These are phyloP conservation scores for Eucalyptus sp. DNA, from an alignment of 345 rosid species.

Conservation along the genomic window DNA sequence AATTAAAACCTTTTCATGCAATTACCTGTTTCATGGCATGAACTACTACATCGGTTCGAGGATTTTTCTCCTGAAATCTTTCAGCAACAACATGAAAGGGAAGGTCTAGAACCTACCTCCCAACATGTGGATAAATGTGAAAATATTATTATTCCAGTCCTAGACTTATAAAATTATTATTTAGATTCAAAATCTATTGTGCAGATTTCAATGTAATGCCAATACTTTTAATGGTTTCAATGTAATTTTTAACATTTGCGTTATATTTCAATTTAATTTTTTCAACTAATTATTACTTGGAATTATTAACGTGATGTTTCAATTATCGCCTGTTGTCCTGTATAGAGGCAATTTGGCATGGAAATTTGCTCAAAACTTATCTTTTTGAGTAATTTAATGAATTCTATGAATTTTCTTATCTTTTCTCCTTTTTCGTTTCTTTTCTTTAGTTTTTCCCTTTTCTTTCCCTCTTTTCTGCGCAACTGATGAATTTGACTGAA, in stretches of 20 bases:
- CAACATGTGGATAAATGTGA: background rate
- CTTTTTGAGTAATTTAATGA: background rate
- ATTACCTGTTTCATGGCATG: background rate
- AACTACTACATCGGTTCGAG: background rate
- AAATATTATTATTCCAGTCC: background rate
- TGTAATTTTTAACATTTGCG: background rate
- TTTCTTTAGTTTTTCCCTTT: background rate
- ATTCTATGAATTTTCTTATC: background rate
- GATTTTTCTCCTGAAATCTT: background rate
- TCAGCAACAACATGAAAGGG: background rate
- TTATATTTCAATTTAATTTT: background rate
- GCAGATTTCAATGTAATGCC: background rate
- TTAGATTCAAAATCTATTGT: background rate
- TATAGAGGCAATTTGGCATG: background rate
- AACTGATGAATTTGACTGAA: background rate
- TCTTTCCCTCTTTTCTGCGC: background rate
- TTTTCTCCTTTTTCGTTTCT: background rate
- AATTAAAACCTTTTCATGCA: background rate
- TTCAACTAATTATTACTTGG: background rate
- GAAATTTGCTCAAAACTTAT: background rate
- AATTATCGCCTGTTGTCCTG: rapidly evolving
- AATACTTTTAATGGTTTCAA: background rate
- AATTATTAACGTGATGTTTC: background rate
- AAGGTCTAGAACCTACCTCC: background rate
- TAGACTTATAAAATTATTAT: background rate